Percentiles rank a stretch among this genome's conserved stretches.
Conservation (phyloP, 2,329 filamentous ascomycete species). For the Claviceps purpurea region DNA sequence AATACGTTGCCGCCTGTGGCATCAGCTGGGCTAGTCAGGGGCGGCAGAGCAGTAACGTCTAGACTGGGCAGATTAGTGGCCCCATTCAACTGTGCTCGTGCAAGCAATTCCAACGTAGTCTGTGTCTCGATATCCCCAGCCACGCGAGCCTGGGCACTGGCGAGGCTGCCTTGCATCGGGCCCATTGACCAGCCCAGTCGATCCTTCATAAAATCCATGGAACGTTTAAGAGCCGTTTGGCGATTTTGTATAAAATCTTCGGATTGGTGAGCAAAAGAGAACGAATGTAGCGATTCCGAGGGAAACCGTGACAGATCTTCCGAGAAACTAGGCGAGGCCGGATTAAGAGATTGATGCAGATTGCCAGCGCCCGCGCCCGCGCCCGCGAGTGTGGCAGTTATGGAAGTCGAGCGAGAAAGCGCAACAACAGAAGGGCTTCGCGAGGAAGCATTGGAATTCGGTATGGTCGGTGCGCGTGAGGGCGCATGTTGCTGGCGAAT, state of each 20-base stretch:
- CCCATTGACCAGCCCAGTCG: slow-evolving; percentile 63
- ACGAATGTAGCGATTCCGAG: slow-evolving; percentile 91
- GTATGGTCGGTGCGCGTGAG: slow-evolving; percentile 49
- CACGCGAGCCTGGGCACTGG: slow-evolving; percentile 69
- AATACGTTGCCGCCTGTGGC: slow-evolving; percentile 68
- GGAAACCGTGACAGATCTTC: slow-evolving; percentile 91
- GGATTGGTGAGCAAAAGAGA: slow-evolving; percentile 92
- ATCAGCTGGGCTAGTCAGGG: slow-evolving; percentile 68
- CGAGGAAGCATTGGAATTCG: slow-evolving; percentile 48
- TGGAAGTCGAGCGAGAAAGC: slow-evolving; percentile 55
- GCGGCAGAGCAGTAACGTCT: slow-evolving; percentile 33
- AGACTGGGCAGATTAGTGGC: slow-evolving; percentile 45
- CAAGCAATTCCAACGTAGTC: slow-evolving; percentile 78
- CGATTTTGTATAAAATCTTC: slow-evolving; percentile 85
- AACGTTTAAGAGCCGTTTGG: slow-evolving; percentile 84
- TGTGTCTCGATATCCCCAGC: slow-evolving; percentile 78
- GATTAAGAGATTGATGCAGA: slow-evolving; percentile 43
- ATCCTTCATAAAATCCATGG: slow-evolving; percentile 93
- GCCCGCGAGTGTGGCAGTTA: slow-evolving; percentile 50
- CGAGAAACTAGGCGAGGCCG: slow-evolving; percentile 60
- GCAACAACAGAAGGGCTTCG: slow-evolving; percentile 42
- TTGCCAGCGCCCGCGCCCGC: slow-evolving; percentile 32
- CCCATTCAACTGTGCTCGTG: slow-evolving; percentile 66
- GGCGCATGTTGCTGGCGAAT: slow-evolving; percentile 73
- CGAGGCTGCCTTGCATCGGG: slow-evolving; percentile 59